Evolutionary conservation across 495 filamentous ascomycete species (phyloP).

Genomic region (Chaetomium tenue): DNA sequence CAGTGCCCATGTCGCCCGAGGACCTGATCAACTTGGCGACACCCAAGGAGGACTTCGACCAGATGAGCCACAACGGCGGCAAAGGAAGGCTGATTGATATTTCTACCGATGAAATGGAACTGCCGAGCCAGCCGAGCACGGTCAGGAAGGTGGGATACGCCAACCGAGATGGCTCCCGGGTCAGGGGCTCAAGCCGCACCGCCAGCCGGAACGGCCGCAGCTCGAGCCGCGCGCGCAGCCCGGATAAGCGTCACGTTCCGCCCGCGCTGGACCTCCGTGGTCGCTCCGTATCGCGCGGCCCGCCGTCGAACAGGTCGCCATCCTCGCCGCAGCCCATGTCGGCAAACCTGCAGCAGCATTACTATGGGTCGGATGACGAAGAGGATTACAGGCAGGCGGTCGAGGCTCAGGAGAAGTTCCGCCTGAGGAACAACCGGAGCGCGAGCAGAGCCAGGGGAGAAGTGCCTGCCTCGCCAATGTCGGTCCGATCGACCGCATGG

Average conservation of each 20-base stretch:
- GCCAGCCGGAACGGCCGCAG: slow-evolving; percentile 43
- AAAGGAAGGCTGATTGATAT: slow-evolving; percentile 26
- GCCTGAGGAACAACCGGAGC: slow-evolving; percentile 58
- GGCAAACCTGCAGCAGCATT: slow-evolving; percentile 40
- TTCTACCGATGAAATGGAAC: slow-evolving; percentile 30
- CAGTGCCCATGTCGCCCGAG: slow-evolving; percentile 88
- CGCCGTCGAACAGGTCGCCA: slow-evolving; percentile 65
- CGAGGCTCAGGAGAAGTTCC: slow-evolving; percentile 60
- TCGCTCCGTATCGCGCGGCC: slow-evolving; percentile 52
- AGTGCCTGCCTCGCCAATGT: slow-evolving; percentile 27
- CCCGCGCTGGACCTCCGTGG: slow-evolving; percentile 55
- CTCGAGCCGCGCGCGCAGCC: slow-evolving; percentile 41
- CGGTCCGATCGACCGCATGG: slow-evolving; percentile 23
- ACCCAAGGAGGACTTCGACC: slow-evolving; percentile 34
- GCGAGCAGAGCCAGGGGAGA: slow-evolving; percentile 49
- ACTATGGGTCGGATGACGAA: slow-evolving; percentile 53
- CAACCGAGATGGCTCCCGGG: slow-evolving; percentile 37
- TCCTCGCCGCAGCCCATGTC: slow-evolving; percentile 76
- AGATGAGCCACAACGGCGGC: slow-evolving; percentile 8
- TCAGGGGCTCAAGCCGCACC: slow-evolving; percentile 43
- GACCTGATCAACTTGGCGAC: slow-evolving; percentile 62
- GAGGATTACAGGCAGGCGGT: slow-evolving; percentile 60
- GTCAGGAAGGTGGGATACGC: slow-evolving; percentile 41
- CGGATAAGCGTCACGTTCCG: slow-evolving; percentile 41
- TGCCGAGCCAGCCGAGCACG: slow-evolving; percentile 45